Conservation (phyloP, 2,329 filamentous ascomycete genomes). For the Dissoconium aciculare region DNA sequence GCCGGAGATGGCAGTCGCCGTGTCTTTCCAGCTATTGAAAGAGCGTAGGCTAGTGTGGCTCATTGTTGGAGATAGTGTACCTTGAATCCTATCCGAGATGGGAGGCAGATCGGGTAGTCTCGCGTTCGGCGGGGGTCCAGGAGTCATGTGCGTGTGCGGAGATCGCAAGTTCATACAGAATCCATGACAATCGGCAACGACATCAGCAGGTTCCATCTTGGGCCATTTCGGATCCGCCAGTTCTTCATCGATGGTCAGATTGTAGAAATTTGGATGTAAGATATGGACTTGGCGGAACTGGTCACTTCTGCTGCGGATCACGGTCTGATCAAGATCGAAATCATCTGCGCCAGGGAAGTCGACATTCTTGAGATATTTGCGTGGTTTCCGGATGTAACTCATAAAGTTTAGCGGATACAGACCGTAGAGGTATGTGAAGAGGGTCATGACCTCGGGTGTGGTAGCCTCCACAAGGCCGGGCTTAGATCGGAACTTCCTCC, state of each 20-base stretch:
- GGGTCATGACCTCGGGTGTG: constrained; percentile 54
- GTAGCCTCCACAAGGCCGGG: constrained; percentile 47
- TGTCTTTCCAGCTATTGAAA: constrained; percentile 38
- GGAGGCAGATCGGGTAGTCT: constrained; percentile 33
- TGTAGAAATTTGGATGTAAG: constrained; percentile 74
- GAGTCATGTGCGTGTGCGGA: constrained; percentile 29
- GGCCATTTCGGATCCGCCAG: constrained; percentile 66
- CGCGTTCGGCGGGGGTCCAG: constrained; percentile 32
- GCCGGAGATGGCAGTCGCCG: constrained; percentile 36
- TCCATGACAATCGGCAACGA: constrained; percentile 64
- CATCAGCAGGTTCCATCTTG: constrained; percentile 63
- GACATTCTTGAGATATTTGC: constrained; percentile 60
- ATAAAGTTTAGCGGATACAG: constrained; percentile 76
- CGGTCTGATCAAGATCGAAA: constrained; percentile 61
- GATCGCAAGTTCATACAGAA: constrained; percentile 40
- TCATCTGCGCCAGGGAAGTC: constrained; percentile 56
- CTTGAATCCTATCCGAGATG: constrained; percentile 24
- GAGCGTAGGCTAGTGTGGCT: constrained; percentile 20
- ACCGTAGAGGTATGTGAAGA: constrained; percentile 71
- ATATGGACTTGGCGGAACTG: constrained; percentile 58
- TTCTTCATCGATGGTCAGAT: constrained; percentile 63
- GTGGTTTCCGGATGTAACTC: constrained; percentile 70
- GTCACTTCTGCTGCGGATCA: constrained; percentile 63
- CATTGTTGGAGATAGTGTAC: constrained; percentile 17
- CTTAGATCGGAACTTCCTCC: constrained; percentile 50